phyloP scores from a whole-genome alignment of 192 early-diverging fungal species.

The Dissophora globulifera region DNA sequence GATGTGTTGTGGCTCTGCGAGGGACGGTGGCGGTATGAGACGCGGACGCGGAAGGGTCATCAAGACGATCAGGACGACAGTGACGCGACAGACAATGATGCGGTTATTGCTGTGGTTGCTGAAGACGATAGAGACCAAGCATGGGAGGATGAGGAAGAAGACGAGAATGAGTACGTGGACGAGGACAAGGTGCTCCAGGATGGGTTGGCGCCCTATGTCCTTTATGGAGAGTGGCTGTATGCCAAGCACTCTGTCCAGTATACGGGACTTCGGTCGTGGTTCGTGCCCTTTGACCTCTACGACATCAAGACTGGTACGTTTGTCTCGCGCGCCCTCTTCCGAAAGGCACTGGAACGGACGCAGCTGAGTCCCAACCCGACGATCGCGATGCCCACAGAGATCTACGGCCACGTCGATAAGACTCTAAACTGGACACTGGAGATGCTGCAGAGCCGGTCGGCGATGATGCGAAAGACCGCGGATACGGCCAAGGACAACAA shows the following conservation, averaged over 20 bases:
- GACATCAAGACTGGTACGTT: slow-evolving; percentile 51
- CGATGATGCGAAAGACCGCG: slow-evolving; percentile 9
- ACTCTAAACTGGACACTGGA: slow-evolving; percentile 28
- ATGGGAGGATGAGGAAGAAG: slow-evolving; percentile 35
- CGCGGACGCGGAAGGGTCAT: neutral
- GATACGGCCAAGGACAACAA: neutral
- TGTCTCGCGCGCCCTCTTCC: slow-evolving; percentile 40
- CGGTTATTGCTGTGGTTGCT: neutral
- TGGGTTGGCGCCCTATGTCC: slow-evolving; percentile 50
- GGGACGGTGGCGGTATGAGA: slow-evolving; percentile 35
- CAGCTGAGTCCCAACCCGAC: slow-evolving; percentile 21
- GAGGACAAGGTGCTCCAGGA: slow-evolving; percentile 48
- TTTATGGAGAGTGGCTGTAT: slow-evolving; percentile 53
- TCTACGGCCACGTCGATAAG: slow-evolving; percentile 34
- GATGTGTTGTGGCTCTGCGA: slow-evolving; percentile 40
- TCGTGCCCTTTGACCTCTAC: slow-evolving; percentile 45
- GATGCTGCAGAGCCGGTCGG: slow-evolving; percentile 33
- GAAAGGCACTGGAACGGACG: slow-evolving; percentile 25
- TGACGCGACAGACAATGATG: slow-evolving; percentile 27
- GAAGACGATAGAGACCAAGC: slow-evolving; percentile 14
- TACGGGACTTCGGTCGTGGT: slow-evolving; percentile 44
- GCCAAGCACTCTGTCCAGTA: slow-evolving; percentile 51
- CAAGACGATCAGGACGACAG: neutral
- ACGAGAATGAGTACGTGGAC: slow-evolving; percentile 47
- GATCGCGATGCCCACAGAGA: slow-evolving; percentile 15